Evolutionary conservation across 192 early-diverging fungal species (phyloP).

Genomic region (Piromyces sp.): DNA sequence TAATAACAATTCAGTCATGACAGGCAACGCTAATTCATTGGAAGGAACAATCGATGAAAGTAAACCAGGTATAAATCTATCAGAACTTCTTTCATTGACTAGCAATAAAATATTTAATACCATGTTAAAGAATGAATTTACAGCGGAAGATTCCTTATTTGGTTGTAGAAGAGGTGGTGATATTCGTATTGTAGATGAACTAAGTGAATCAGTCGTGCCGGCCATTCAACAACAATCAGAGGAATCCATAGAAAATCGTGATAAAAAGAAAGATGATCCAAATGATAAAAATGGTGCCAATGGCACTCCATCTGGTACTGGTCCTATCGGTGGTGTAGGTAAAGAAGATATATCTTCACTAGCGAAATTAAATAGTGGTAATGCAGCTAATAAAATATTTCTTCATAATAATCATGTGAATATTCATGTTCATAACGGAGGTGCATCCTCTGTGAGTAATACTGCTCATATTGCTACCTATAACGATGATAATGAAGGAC

Average conservation of each 20-base stretch:
- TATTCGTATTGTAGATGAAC: neutral
- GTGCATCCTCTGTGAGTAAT: neutral
- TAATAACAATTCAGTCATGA: neutral
- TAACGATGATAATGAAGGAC: neutral
- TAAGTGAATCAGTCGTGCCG: neutral
- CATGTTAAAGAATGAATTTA: neutral
- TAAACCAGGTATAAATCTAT: neutral
- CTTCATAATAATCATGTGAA: neutral
- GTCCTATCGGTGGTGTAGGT: no score
- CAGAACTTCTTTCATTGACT: neutral
- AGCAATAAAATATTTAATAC: neutral
- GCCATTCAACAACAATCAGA: neutral
- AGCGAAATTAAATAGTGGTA: neutral
- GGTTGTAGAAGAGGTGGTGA: neutral
- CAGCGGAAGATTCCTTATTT: neutral
- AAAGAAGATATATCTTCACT: neutral
- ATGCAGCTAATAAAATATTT: neutral
- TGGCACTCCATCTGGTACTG: neutral
- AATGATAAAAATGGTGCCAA: neutral
- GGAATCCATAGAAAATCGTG: neutral
- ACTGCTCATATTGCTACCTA: neutral
- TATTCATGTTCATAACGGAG: neutral
- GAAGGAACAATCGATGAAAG: neutral
- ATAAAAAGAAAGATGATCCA: neutral
- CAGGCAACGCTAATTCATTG: no score